Percentiles rank a stretch among this genome's conserved stretches.
Evolutionary conservation across 2,329 filamentous ascomycete species (phyloP).

Genomic region (Stachybotrys chartarum): DNA sequence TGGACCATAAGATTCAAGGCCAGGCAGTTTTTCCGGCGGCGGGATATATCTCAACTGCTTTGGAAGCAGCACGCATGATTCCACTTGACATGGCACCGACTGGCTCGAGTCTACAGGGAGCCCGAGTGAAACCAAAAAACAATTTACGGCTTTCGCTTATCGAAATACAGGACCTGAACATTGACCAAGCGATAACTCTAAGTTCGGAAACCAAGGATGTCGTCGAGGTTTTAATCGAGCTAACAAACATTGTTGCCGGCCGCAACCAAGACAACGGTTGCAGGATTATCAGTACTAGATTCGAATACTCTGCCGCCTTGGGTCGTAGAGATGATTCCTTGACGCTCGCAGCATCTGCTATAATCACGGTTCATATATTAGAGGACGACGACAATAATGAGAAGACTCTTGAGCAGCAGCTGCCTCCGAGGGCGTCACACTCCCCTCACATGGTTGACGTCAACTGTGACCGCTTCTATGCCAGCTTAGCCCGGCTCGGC

Average conservation of each 20-base stretch:
- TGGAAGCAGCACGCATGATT: slow-evolving; percentile 16
- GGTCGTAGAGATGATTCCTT: not conserved
- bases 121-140: not conserved
- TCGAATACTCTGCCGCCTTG: not conserved
- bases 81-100: slow-evolving; percentile 1
- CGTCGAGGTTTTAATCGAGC: too few relatives aligned
- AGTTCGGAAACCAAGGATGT: too few relatives aligned
- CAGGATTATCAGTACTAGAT: not conserved
- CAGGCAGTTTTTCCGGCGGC: slow-evolving; percentile 31
- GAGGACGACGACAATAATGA: too few relatives aligned
- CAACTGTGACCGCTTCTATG: not conserved
- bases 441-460: not conserved
- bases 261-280: too few relatives aligned
- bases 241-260: too few relatives aligned
- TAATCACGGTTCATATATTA: not conserved
- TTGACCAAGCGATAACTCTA: too few relatives aligned
- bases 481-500: not conserved
- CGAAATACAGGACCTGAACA: too few relatives aligned
- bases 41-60: slow-evolving; percentile 27
- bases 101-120: slow-evolving; percentile 5
- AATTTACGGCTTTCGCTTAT: too few relatives aligned
- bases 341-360: not conserved
- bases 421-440: too few relatives aligned
- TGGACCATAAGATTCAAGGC: slow-evolving; percentile 24
- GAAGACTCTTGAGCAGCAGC: too few relatives aligned